Evolutionary conservation across 169 alveolate genomes (phyloP).

Genomic region (Eimeria nieschulzi): DNA sequence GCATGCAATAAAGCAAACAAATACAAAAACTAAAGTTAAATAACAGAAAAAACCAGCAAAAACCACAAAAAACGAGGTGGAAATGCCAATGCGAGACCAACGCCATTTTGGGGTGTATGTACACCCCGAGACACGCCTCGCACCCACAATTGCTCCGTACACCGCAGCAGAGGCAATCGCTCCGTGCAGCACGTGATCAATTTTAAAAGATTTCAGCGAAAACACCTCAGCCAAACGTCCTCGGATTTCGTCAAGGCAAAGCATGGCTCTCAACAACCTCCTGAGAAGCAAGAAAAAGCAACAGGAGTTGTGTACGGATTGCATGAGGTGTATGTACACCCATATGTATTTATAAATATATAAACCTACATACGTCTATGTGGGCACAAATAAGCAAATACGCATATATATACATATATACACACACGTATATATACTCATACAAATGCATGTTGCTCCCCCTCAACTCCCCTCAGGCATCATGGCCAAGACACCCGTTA

Average conservation of each 20-base stretch:
- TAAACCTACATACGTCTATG: not conserved
- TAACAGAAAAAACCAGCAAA: not conserved
- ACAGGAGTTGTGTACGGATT: not conserved
- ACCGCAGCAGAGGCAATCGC: slow-evolving; percentile 88
- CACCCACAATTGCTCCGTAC: slow-evolving; percentile 90
- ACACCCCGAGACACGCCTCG: slow-evolving; percentile 6
- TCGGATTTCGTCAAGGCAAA: slow-evolving; percentile 89
- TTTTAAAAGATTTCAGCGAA: slow-evolving; percentile 86
- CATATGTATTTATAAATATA: not conserved
- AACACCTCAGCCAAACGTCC: slow-evolving; percentile 88
- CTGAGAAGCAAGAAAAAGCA: not conserved
- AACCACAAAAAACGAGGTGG: too few species aligned
- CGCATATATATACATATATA: too few species aligned
- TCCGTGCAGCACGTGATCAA: slow-evolving; percentile 93
- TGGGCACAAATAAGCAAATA: too few species aligned
- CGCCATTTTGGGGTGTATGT: not conserved
- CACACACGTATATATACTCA: too few species aligned
- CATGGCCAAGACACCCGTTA: too few species aligned
- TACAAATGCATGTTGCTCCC: too few species aligned
- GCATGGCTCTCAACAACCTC: slow-evolving; percentile 84
- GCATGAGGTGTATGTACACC: not conserved
- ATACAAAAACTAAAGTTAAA: not conserved
- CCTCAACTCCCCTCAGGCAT: too few species aligned
- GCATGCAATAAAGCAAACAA: too few species aligned
- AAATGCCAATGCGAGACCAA: not conserved